Percentiles rank a stretch among this genome's conserved stretches.
Conservation (phyloP, 345 rosid species). For the Barbarea vulgaris region DNA sequence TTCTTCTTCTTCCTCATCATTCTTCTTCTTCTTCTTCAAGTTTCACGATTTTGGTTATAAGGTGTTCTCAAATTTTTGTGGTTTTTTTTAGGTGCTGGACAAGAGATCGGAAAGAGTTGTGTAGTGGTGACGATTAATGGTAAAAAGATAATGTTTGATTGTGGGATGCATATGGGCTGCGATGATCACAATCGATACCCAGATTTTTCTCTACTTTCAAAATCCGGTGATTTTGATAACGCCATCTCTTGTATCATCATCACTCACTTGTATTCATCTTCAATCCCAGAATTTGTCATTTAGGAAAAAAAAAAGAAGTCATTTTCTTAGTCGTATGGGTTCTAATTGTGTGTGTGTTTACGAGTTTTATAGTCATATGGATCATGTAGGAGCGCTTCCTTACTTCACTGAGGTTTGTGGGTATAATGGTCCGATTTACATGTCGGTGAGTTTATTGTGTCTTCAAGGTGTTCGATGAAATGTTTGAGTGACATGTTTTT, state of each 20-base stretch:
- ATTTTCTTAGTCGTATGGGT: not conserved
- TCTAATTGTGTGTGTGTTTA: not conserved
- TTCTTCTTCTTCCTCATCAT: not conserved
- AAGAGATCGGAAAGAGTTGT: conserved; percentile 97
- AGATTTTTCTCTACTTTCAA: conserved; percentile 72
- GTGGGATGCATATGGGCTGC: conserved; percentile 98
- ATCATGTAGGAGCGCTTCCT: conserved; percentile 92
- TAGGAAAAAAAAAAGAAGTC: not conserved
- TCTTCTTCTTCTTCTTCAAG: not conserved
- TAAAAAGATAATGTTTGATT: conserved; percentile 89
- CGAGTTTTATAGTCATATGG: conserved; percentile 67
- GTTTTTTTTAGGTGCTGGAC: conserved; percentile 74
- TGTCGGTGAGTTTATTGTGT: conserved; percentile 71
- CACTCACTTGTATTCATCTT: conserved; percentile 73
- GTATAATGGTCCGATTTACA: conserved; percentile 77
- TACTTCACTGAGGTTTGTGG: conserved; percentile 97
- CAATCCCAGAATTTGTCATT: not conserved
- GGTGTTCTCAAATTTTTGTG: not conserved
- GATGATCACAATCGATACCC: conserved; percentile 84
- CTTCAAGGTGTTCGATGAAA: conserved; percentile 44
- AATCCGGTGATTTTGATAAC: conserved; percentile 56
- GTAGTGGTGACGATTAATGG: conserved; percentile 84
- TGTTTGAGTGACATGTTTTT: conserved; percentile 17
- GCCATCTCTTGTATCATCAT: conserved; percentile 71
- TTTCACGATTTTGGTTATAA: not conserved